A percentile compares a stretch with the other conserved stretches of the same genome.
phyloP scores from a whole-genome alignment of 768 basidiomycete species.

The Podaxis sp. region DNA sequence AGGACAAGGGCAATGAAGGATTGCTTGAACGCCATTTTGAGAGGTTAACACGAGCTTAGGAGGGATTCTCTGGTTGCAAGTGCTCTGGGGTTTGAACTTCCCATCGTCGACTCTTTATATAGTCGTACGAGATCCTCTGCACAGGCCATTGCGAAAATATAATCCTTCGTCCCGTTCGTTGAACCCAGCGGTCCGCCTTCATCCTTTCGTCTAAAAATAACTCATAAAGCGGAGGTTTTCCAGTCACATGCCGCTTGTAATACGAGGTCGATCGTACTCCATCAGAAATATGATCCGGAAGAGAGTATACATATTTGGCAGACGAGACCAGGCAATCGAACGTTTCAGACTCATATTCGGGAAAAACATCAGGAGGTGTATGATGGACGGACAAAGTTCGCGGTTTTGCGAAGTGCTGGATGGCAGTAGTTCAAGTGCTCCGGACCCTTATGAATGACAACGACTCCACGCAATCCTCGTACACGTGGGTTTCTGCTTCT shows the following conservation, averaged over 20 bases:
- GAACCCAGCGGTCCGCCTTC: neutral
- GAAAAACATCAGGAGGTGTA: neutral
- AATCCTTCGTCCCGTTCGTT: neutral
- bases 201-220: neutral
- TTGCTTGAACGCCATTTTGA: slow-evolving; percentile 25
- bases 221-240: neutral
- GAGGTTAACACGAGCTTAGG: neutral
- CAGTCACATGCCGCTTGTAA: neutral
- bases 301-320: neutral
- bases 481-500: neutral
- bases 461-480: neutral
- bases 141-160: neutral
- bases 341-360: neutral
- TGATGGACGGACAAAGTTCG: slow-evolving; percentile 13
- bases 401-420: neutral
- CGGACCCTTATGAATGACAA: neutral
- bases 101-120: neutral
- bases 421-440: neutral
- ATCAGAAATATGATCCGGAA: slow-evolving; percentile 2
- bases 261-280: neutral
- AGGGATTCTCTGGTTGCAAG: neutral
- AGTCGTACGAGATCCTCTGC: neutral
- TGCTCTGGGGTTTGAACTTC: neutral
- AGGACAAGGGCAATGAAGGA: slow-evolving; percentile 25
- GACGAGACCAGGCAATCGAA: neutral